Conservation (phyloP, 1,139 yeast genomes). For the Saccharomyces pastorianus region DNA sequence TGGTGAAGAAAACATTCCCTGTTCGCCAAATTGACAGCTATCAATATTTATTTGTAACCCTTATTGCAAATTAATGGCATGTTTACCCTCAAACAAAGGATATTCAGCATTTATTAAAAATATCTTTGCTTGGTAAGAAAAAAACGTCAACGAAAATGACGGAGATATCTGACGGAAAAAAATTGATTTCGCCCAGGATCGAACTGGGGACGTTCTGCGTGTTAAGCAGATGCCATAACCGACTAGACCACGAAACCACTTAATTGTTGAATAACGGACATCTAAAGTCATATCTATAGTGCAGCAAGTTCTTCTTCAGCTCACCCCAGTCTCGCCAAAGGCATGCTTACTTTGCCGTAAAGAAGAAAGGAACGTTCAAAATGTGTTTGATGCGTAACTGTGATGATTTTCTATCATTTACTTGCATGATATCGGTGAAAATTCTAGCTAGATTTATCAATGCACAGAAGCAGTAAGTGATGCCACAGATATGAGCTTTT, state of each 20-base stretch:
- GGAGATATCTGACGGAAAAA: no score
- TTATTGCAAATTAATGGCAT: neutral
- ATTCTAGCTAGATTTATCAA: no score
- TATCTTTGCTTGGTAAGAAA: neutral
- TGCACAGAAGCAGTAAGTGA: neutral
- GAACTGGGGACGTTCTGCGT: conserved; percentile 99
- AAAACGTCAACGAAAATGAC: no score
- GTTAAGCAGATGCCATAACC: conserved; percentile 99
- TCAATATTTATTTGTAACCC: neutral
- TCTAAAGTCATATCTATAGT: no score
- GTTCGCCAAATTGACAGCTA: neutral
- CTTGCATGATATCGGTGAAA: no score
- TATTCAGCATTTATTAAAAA: neutral
- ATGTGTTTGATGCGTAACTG: no score
- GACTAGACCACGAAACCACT: conserved; percentile 85
- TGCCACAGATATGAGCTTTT: neutral
- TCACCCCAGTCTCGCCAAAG: no score
- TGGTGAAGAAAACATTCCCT: neutral
- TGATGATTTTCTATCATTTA: no score
- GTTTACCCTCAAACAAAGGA: neutral
- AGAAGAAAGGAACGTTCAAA: no score
- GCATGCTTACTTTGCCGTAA: no score
- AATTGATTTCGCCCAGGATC: conserved; percentile 97
- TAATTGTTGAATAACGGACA: neutral
- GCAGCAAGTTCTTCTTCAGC: no score